Conservation (phyloP, 495 filamentous ascomycete species). For the Bathelium albidoporum region DNA sequence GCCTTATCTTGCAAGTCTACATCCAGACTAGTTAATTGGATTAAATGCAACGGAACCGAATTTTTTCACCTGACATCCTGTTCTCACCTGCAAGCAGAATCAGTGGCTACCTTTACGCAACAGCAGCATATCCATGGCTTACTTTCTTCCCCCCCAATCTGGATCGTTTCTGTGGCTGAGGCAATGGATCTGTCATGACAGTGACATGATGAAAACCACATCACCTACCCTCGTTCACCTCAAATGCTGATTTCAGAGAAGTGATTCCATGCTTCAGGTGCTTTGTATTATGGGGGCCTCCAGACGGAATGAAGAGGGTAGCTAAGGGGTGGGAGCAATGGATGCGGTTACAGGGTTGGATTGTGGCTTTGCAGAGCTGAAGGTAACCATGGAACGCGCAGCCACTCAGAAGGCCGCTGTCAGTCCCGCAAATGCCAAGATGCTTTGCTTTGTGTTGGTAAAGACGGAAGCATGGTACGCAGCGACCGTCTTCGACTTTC, state of each 20-base stretch:
- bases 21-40: background rate
- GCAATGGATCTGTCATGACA: background rate
- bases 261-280: too few relatives aligned
- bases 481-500: background rate
- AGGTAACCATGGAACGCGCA: background rate
- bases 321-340: background rate
- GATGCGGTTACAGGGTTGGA: background rate
- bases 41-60: background rate
- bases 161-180: background rate
- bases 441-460: background rate
- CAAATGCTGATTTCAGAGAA: background rate
- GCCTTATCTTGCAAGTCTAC: constrained; percentile 11
- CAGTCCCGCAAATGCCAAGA: background rate
- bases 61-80: background rate
- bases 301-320: background rate
- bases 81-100: background rate
- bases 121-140: too few relatives aligned
- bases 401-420: background rate
- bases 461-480: too few relatives aligned
- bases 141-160: constrained; percentile 1
- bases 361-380: background rate
- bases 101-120: background rate
- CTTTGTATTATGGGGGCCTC: background rate
- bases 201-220: background rate
- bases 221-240: background rate